Percentiles rank a stretch among this genome's conserved stretches.
These are phyloP conservation scores for Lojkania enalia DNA, from an alignment of 2,329 filamentous ascomycete genomes.

Conservation along the genomic window DNA sequence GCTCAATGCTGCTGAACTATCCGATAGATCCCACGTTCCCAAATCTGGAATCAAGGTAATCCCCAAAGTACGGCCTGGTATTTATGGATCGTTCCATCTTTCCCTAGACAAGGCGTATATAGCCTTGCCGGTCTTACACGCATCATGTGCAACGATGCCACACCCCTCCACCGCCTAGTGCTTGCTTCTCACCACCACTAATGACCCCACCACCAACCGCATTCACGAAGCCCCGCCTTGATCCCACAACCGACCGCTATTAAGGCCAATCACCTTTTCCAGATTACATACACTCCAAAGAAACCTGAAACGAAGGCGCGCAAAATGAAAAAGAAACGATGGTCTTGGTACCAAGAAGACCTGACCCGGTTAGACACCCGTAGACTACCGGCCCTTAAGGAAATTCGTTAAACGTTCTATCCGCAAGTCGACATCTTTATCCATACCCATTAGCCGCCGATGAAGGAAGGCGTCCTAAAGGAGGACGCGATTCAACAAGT, in stretches of 20 bases:
- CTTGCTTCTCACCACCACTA: constrained; percentile 1
- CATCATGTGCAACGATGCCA: background rate
- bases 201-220: constrained; percentile 11
- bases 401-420: constrained; percentile 12
- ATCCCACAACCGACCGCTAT: constrained; percentile 13
- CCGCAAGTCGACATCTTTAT: background rate
- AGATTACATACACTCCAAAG: constrained; percentile 17
- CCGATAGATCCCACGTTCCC: too few relatives aligned
- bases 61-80: too few relatives aligned
- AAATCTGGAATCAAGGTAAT: too few relatives aligned
- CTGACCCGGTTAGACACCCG: background rate
- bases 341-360: background rate
- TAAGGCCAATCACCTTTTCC: constrained; percentile 25
- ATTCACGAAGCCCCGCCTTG: constrained; percentile 26
- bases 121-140: constrained; percentile 11
- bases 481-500: background rate
- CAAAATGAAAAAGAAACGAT: constrained; percentile 21
- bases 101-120: background rate
- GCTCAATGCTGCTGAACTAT: too few relatives aligned
- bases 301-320: constrained; percentile 30
- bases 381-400: constrained; percentile 1
- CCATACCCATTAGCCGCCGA: background rate
- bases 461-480: background rate
- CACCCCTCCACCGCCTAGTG: constrained; percentile 15
- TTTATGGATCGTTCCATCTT: background rate